phyloP scores from a whole-genome alignment of 306 rosid genomes.

The Dalbergia cultrata region DNA sequence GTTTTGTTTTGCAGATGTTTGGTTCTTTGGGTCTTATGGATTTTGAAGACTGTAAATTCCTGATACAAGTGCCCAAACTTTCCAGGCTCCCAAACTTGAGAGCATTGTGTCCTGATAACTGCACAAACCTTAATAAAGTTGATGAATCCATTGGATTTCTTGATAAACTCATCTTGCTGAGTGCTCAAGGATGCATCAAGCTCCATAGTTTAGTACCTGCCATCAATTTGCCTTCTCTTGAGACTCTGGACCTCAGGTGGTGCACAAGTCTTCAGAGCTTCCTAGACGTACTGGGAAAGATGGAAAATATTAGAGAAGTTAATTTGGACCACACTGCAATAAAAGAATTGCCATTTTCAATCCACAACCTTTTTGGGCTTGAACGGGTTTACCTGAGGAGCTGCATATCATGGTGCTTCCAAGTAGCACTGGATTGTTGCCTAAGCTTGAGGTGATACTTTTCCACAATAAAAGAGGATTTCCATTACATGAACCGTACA shows the following conservation, averaged over 20 bases:
- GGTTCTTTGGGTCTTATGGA: not conserved
- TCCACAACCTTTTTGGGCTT: not conserved
- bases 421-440: not conserved
- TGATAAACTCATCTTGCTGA: not conserved
- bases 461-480: not conserved
- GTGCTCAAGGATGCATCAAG: slow-evolving; percentile 28
- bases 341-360: slow-evolving; percentile 19
- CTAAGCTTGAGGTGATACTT: not conserved
- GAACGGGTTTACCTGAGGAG: not conserved
- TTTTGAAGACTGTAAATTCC: slow-evolving; percentile 4
- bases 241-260: too few relatives aligned
- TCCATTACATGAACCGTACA: not conserved
- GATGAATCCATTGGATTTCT: slow-evolving; percentile 34
- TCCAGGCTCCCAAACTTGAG: not conserved
- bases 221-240: too few relatives aligned
- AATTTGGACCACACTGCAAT: not conserved
- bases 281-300: too few relatives aligned
- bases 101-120: not conserved
- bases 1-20: not conserved
- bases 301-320: too few relatives aligned
- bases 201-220: not conserved
- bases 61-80: not conserved
- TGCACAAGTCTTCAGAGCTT: too few relatives aligned
- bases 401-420: not conserved
- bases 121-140: slow-evolving; percentile 17